phyloP scores from a whole-genome alignment of 768 basidiomycete genomes.

The Psilocybe tampanensis region DNA sequence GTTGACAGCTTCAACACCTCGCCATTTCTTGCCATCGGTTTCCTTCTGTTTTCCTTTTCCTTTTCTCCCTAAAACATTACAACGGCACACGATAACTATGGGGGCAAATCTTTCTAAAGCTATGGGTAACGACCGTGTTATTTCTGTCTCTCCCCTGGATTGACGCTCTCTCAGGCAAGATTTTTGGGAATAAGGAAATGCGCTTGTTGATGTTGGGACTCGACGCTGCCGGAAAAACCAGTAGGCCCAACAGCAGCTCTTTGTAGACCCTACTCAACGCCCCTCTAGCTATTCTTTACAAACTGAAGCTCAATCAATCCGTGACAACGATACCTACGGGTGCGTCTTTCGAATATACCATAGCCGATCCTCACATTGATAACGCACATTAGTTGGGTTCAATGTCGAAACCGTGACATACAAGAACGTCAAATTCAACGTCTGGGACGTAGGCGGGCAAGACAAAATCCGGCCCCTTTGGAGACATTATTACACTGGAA shows the following conservation, averaged over 20 bases:
- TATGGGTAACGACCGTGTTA: slow-evolving; percentile 50
- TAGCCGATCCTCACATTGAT: slow-evolving; percentile 4
- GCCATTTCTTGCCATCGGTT: neutral
- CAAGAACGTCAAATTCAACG: slow-evolving; percentile 96
- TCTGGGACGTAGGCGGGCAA: slow-evolving; percentile 99
- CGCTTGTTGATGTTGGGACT: slow-evolving; percentile 94
- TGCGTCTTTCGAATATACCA: slow-evolving; percentile 30
- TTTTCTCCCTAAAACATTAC: slow-evolving; percentile 28
- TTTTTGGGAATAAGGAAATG: slow-evolving; percentile 99
- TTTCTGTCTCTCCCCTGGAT: slow-evolving; percentile 8
- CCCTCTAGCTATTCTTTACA: slow-evolving; percentile 90
- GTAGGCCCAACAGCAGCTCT: slow-evolving; percentile 46
- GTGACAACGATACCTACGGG: slow-evolving; percentile 99
- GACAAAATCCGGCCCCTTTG: slow-evolving; percentile 98
- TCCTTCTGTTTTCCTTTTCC: slow-evolving; percentile 10
- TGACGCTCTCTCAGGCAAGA: slow-evolving; percentile 58
- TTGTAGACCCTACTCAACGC: neutral
- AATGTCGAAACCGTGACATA: slow-evolving; percentile 99
- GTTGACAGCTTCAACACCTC: neutral
- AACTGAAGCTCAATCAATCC: slow-evolving; percentile 97
- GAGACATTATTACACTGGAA: slow-evolving; percentile 99
- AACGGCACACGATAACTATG: slow-evolving; percentile 49
- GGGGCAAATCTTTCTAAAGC: slow-evolving; percentile 89
- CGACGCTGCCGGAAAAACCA: slow-evolving; percentile 98
- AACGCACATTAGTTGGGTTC: slow-evolving; percentile 74